These are phyloP conservation scores for Lavandula angustifolia DNA, from an alignment of 257 asterid species.

Conservation along the genomic window DNA sequence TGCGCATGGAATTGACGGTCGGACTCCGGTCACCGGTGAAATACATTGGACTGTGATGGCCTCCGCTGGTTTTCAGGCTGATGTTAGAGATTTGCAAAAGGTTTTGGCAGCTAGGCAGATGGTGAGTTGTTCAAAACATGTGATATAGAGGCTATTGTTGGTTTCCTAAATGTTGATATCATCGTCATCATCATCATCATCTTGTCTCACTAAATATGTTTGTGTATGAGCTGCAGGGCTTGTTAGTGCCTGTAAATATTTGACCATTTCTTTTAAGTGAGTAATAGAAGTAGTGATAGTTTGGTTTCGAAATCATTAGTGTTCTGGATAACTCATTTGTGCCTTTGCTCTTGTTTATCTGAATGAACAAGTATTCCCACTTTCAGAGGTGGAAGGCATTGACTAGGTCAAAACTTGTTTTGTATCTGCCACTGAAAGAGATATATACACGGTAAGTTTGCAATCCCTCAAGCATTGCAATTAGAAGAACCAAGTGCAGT, in stretches of 20 bases:
- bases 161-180: background rate
- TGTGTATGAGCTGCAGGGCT: constrained; percentile 1
- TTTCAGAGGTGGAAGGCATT: constrained; percentile 75
- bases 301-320: constrained; percentile 35
- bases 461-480: constrained; percentile 22
- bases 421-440: constrained; percentile 82
- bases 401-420: constrained; percentile 86
- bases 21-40: too few species aligned
- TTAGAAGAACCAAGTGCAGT: constrained; percentile 36
- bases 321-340: constrained; percentile 42
- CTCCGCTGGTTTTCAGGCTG: constrained; percentile 97
- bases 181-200: background rate
- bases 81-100: constrained; percentile 93
- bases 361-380: constrained; percentile 43
- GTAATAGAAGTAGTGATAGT: constrained; percentile 8
- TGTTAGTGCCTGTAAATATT: background rate
- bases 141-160: background rate
- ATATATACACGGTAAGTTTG: constrained; percentile 60
- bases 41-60: constrained; percentile 58
- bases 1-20: constrained; percentile 12
- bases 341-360: constrained; percentile 24
- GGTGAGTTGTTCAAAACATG: constrained; percentile 39
- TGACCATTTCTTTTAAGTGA: background rate
- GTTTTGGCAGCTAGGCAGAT: constrained; percentile 54
- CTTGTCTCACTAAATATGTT: background rate